Evolutionary conservation across 192 early-diverging fungal species (phyloP), one percentile per base, ranked within the genome.

Genomic region (Gamsiella multidivaricata): DNA sequence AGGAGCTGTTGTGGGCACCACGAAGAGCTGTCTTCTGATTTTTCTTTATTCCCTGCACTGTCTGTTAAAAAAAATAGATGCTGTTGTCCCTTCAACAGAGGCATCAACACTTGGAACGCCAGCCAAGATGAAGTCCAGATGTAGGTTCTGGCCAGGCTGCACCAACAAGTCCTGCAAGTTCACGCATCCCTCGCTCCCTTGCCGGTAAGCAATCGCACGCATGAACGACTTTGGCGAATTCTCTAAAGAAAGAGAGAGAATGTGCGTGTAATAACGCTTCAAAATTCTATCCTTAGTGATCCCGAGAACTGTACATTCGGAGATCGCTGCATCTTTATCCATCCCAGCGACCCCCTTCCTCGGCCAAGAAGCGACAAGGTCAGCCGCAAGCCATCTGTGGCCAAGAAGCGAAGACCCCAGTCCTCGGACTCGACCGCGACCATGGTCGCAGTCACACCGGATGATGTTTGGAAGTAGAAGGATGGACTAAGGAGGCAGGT

Each of bases 161-260:
- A 85, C 84, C 37, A 85, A 85, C 72, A 85, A 85, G 61, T 79
- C 80, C 28, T 85, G 84, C 81, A 85, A 85, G 47, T 85, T 80
- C 56, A 72, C 71, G 9, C 84, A 85, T 31, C 84, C 84, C 2
- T 61, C 69, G 7, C 54, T 67, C 14, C 64, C 68, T n/a, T 85
- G 84, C 69, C 80, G 84, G 81, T 84, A 81, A 65, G 53, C n/a
- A n/a, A n/a, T n/a, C n/a, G n/a, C n/a, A n/a, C n/a, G n/a, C n/a
- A n/a, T n/a, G n/a, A 12, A 6, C 10, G 45, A 12, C 45, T n/a
- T 63, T 54, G 3, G 20, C 39, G 5, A 50, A 22, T 50, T 18
- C 41, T 15, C 41, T 20, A 49, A 8, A 12, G 46, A 20, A 49
- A 1, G n/a, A 49, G 8, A 23, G n/a, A 49, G 23, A 56, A 5